phyloP scores from a whole-genome alignment of 768 basidiomycete genomes.

The Pleurotus djamor region DNA sequence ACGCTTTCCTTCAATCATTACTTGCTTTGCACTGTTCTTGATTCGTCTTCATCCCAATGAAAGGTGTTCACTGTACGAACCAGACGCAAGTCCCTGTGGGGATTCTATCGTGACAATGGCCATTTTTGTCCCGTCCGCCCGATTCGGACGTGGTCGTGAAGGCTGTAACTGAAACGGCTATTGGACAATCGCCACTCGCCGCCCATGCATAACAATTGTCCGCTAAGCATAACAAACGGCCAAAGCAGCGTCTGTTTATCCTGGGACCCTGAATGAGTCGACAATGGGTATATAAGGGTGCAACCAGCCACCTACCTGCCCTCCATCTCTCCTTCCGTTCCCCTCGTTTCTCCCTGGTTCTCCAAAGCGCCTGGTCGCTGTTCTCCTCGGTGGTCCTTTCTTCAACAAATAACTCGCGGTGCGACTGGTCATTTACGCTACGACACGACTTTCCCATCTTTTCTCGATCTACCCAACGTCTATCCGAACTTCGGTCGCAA shows the following conservation, averaged over 20 bases:
- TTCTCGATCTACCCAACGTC: neutral
- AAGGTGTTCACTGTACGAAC: too few species aligned
- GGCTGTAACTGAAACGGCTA: neutral
- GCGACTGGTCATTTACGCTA: neutral
- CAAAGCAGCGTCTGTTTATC: too few species aligned
- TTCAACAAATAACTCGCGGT: constrained; percentile 3
- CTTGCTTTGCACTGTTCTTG: too few species aligned
- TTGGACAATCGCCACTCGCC: neutral
- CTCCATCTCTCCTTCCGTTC: neutral
- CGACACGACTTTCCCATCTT: neutral
- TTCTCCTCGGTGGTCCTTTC: neutral
- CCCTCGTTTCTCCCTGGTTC: neutral
- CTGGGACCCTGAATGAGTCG: too few species aligned
- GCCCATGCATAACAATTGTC: neutral
- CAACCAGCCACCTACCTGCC: neutral
- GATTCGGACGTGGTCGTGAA: neutral
- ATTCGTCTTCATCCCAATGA: too few species aligned
- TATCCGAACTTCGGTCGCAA: neutral
- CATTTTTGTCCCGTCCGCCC: too few species aligned
- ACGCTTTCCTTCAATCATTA: too few species aligned
- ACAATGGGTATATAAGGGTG: neutral
- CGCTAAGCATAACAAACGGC: neutral
- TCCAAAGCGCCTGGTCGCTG: constrained; percentile 4
- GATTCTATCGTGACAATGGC: too few species aligned
- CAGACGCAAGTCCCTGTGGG: too few species aligned